Base-by-base conservation (phyloP, 1,284 basidiomycete species). In the Melampsora americana region DNA sequence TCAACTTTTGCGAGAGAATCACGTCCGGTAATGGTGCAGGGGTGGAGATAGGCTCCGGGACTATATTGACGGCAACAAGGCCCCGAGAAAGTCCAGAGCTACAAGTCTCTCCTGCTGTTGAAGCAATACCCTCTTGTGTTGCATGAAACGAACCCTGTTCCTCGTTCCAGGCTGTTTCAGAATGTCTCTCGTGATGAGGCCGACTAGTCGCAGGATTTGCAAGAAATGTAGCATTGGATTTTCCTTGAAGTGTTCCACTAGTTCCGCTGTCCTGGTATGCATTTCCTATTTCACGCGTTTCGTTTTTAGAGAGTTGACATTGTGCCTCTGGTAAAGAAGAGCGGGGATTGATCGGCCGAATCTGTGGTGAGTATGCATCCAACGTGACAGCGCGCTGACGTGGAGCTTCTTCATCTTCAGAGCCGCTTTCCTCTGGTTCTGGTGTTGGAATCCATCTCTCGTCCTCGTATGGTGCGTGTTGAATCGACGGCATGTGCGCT, bases 371-470 rank as follows among this genome's bases (percentile, higher is more conserved):
- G 53, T 56, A 56, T 5, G n/a, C 23, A 28, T 56, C 53, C n/a
- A 56, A 20, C 5, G 53, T 56, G 53, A 56, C 53, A n/a, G 53
- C 53, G 9, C 53, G n/a, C n/a, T 28, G 53, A 1, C 53, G n/a
- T 28, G 28, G 23, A n/a, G 20, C 9, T 23, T 56, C 20, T 56
- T 56, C 53, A 23, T 23, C 53, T 56, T 66, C 65, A 9, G 65
- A 66, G 30, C 14, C 42, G 23, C 44, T 42, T 26, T 11, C 35
- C 26, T 66, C 65, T 6, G 65, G 65, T 23, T 42, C 65, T 44
- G 65, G 65, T n/a, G 65, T 66, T 39, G 65, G 20, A 9, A 66
- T 42, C 65, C 65, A 66, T n/a, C 65, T 30, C 26, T 66, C 65
- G 46, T 66, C 65, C 20, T 66, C 65, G 23, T 23, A 9, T 23